Percentiles rank a stretch among this genome's conserved stretches.
These are phyloP conservation scores for Bruguiera parviflora DNA, from an alignment of 345 rosid species.

Conservation along the genomic window DNA sequence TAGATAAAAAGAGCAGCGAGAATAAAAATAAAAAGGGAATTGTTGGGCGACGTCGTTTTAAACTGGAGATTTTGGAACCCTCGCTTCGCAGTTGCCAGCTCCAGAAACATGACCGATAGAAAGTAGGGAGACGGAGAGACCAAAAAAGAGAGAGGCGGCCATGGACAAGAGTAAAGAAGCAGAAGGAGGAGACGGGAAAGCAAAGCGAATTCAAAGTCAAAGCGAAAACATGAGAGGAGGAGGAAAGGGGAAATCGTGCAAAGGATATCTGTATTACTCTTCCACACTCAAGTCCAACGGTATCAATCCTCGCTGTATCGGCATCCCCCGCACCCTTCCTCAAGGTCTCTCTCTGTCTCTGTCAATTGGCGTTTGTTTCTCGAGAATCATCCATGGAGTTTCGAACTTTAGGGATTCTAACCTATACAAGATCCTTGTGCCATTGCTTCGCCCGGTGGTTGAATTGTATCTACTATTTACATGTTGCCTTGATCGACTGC, in stretches of 20 bases:
- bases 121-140: not conserved
- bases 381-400: too few species aligned
- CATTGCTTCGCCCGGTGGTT: not conserved
- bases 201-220: not conserved
- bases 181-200: constrained; percentile 4
- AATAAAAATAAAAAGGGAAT: too few species aligned
- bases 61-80: too few species aligned
- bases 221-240: constrained; percentile 12
- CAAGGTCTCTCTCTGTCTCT: constrained; percentile 8
- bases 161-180: constrained; percentile 11
- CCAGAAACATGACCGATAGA: not conserved
- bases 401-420: too few species aligned
- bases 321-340: constrained; percentile 56
- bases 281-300: constrained; percentile 54
- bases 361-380: not conserved
- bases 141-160: not conserved
- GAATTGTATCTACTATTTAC: not conserved
- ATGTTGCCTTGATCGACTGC: not conserved
- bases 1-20: too few species aligned
- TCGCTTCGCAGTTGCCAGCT: too few species aligned
- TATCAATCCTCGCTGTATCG: constrained; percentile 65
- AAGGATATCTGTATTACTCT: constrained; percentile 54
- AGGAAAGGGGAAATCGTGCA: constrained; percentile 57
- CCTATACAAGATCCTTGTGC: too few species aligned
- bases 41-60: too few species aligned